phyloP scores from a whole-genome alignment of 441 rosid species.

The Gossypium davidsonii region DNA sequence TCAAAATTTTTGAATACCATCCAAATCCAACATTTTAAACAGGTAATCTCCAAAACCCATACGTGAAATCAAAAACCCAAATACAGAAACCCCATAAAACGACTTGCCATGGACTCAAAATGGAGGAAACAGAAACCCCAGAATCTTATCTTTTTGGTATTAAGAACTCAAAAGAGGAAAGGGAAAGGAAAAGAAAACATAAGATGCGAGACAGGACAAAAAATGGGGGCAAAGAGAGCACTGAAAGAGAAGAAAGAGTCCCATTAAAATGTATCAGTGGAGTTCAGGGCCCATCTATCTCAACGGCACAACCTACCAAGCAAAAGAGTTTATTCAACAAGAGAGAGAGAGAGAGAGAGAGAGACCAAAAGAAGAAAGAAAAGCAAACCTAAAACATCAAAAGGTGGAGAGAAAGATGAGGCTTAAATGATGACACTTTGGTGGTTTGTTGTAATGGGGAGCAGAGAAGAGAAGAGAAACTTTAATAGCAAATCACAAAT shows the following conservation, averaged over 20 bases:
- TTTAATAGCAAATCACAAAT: slow-evolving; percentile 20
- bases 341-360: slow-evolving; percentile 10
- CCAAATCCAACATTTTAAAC: slow-evolving; percentile 16
- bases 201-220: slow-evolving; percentile 41
- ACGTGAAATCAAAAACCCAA: slow-evolving; percentile 25
- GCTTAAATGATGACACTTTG: slow-evolving; percentile 29
- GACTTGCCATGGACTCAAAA: slow-evolving; percentile 5
- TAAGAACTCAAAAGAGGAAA: slow-evolving; percentile 7
- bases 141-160: slow-evolving; percentile 24
- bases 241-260: slow-evolving; percentile 34
- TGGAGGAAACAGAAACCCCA: slow-evolving; percentile 13
- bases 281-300: slow-evolving; percentile 55
- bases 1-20: slow-evolving; percentile 6
- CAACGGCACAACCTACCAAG: slow-evolving; percentile 65
- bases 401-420: slow-evolving; percentile 13
- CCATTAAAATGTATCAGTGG: slow-evolving; percentile 44
- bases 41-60: slow-evolving; percentile 25
- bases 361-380: slow-evolving; percentile 1
- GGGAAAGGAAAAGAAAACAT: slow-evolving; percentile 12
- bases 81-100: slow-evolving; percentile 19
- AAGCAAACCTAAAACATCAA: slow-evolving; percentile 39
- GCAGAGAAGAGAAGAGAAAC: slow-evolving; percentile 12
- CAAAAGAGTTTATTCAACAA: slow-evolving; percentile 30
- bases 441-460: slow-evolving; percentile 24
- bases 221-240: slow-evolving; percentile 34